phyloP scores from a whole-genome alignment of 1,284 basidiomycete species.

The Cystobasidiaceae sp. region DNA sequence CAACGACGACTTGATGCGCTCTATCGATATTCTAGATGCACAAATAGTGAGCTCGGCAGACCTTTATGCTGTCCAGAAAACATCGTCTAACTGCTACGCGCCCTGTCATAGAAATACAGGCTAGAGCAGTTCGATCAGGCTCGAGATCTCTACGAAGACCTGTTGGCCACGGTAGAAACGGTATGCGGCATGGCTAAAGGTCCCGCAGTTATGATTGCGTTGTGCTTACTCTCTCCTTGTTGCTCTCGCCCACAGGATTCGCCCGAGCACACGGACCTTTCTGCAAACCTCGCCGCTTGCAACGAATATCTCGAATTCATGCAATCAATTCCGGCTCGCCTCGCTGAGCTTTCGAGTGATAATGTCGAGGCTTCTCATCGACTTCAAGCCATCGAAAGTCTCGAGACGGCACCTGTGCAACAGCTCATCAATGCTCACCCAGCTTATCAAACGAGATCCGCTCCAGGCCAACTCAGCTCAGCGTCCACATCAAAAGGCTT shows the following conservation, averaged over 20 bases:
- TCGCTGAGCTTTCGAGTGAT: constrained; percentile 13
- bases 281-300: constrained; percentile 35
- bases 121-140: constrained; percentile 35
- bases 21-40: constrained; percentile 34
- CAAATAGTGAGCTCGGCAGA: constrained; percentile 38
- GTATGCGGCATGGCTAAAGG: constrained; percentile 14
- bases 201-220: background rate
- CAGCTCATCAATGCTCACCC: constrained; percentile 31
- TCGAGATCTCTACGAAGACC: constrained; percentile 37
- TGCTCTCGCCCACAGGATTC: constrained; percentile 38
- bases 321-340: constrained; percentile 32
- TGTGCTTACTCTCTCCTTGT: background rate
- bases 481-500: background rate
- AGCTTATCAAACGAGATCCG: constrained; percentile 29
- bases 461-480: background rate
- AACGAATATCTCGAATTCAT: constrained; percentile 37
- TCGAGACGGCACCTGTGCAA: constrained; percentile 34
- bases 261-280: constrained; percentile 40
- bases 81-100: too few relatives aligned
- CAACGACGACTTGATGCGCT: constrained; percentile 21
- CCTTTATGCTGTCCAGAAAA: too few relatives aligned
- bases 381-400: constrained; percentile 32
- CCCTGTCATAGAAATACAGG: constrained; percentile 39
- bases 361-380: background rate
- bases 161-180: constrained; percentile 35